Evolutionary conservation across 495 filamentous ascomycete genomes (phyloP).

Genomic region (Aspergillus hancockii): DNA sequence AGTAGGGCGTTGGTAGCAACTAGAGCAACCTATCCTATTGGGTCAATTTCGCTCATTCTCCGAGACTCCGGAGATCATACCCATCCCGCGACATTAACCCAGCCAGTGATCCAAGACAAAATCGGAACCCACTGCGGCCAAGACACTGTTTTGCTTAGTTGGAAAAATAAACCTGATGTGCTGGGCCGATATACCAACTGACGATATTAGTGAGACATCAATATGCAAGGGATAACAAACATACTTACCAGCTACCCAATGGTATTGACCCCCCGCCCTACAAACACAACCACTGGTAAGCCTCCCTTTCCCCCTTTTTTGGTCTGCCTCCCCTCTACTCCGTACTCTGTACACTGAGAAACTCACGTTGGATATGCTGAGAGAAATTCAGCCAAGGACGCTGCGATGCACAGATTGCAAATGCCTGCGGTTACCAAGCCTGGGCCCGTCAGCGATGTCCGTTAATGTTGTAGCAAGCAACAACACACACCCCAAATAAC

Average conservation of each 20-base stretch:
- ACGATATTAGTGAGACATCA: conserved; percentile 3
- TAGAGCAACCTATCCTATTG: conserved; percentile 51
- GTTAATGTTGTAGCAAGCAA: neutral
- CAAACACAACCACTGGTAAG: neutral
- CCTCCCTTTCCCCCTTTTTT: neutral
- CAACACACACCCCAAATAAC: conserved; percentile 44
- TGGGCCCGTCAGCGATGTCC: conserved; percentile 13
- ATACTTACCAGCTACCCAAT: conserved; percentile 64
- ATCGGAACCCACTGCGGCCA: conserved; percentile 59
- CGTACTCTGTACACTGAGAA: no score
- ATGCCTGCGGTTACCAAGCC: conserved; percentile 68
- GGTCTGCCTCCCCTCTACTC: neutral
- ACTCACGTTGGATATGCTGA: conserved; percentile 66
- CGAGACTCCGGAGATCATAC: conserved; percentile 34
- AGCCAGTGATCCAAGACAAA: conserved; percentile 68
- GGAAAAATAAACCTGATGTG: neutral
- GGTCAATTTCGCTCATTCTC: conserved; percentile 6
- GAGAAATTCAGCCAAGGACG: conserved; percentile 69
- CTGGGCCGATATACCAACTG: conserved; percentile 8
- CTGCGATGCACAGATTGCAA: conserved; percentile 67
- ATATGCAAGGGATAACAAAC: neutral
- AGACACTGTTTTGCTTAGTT: conserved; percentile 35
- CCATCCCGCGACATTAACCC: conserved; percentile 74
- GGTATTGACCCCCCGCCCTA: conserved; percentile 63
- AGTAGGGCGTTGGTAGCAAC: conserved; percentile 45